These are phyloP conservation scores for Cutaneotrichosporon sp. DNA, from an alignment of 1,284 basidiomycete genomes.

Conservation along the genomic window DNA sequence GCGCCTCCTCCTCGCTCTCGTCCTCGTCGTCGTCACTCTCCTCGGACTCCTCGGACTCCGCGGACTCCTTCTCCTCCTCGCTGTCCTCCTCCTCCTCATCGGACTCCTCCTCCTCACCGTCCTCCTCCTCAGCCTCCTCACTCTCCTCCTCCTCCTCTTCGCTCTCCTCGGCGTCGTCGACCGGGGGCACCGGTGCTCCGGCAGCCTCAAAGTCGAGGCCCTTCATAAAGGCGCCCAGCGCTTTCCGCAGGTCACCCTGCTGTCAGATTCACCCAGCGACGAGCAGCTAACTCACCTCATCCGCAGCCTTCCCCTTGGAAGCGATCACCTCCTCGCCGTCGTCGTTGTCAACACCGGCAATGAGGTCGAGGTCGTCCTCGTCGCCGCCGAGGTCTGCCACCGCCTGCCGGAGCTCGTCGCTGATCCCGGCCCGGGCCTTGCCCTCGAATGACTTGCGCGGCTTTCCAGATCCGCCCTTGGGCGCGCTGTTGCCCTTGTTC, in stretches of 20 bases:
- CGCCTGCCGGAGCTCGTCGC: conserved; percentile 48
- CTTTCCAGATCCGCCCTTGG: background rate
- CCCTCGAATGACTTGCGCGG: conserved; percentile 8
- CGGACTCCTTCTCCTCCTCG: conserved; percentile 38
- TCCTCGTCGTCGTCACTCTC: conserved; percentile 33
- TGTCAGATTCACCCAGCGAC: background rate
- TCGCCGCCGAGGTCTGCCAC: conserved; percentile 60
- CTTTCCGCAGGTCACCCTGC: conserved; percentile 58
- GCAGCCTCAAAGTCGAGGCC: conserved; percentile 57
- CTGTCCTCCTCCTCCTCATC: conserved; percentile 31
- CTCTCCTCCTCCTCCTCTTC: conserved; percentile 31
- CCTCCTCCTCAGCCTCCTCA: conserved; percentile 36
- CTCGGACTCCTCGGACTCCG: conserved; percentile 38
- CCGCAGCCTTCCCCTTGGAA: conserved; percentile 24
- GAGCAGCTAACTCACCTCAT: conserved; percentile 40
- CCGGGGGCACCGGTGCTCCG: conserved; percentile 27
- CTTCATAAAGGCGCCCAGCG: conserved; percentile 64
- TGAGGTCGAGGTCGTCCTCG: conserved; percentile 58
- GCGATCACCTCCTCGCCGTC: conserved; percentile 42
- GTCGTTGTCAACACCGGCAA: conserved; percentile 56
- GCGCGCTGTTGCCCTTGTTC: conserved; percentile 16
- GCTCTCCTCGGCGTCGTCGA: conserved; percentile 35
- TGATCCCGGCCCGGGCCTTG: conserved; percentile 17
- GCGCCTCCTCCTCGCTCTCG: conserved; percentile 35
- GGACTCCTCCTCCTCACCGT: conserved; percentile 49